Percentiles rank a stretch among this genome's conserved stretches.
phyloP scores from a whole-genome alignment of 2,329 filamentous ascomycete species.

The Aureobasidium sp. region DNA sequence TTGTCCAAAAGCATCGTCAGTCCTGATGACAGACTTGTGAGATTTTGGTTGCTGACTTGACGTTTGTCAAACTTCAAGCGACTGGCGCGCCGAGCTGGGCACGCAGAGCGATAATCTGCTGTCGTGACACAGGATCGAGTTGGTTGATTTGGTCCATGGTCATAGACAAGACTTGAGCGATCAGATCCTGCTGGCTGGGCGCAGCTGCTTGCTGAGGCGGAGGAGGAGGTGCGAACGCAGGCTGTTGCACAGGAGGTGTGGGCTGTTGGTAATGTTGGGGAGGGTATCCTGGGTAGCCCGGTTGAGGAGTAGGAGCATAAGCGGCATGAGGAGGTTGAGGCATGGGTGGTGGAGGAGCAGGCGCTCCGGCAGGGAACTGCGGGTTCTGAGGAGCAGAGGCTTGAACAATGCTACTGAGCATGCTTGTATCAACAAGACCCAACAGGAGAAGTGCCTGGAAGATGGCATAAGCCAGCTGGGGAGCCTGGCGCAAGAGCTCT shows the following conservation, averaged over 20 bases:
- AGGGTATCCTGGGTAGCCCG: conserved; percentile 33
- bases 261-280: conserved; percentile 30
- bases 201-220: conserved; percentile 35
- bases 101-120: conserved; percentile 72
- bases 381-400: conserved; percentile 31
- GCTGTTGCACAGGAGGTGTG: conserved; percentile 38
- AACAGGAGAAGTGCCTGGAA: conserved; percentile 92
- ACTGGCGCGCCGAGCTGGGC: conserved; percentile 46
- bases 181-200: conserved; percentile 61
- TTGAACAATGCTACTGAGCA: conserved; percentile 75
- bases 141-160: conserved; percentile 73
- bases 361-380: conserved; percentile 24
- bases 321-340: conserved; percentile 27
- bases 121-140: conserved; percentile 43
- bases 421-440: conserved; percentile 79
- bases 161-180: conserved; percentile 75
- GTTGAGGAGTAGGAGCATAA: conserved; percentile 24
- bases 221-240: conserved; percentile 33
- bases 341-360: conserved; percentile 20
- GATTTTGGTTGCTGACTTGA: too few species aligned
- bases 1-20: too few species aligned
- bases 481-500: conserved; percentile 78
- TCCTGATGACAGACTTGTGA: too few species aligned
- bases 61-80: too few species aligned
- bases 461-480: conserved; percentile 88